Evolutionary conservation across 495 filamentous ascomycete species (phyloP).

Genomic region (Apodospora peruviana): DNA sequence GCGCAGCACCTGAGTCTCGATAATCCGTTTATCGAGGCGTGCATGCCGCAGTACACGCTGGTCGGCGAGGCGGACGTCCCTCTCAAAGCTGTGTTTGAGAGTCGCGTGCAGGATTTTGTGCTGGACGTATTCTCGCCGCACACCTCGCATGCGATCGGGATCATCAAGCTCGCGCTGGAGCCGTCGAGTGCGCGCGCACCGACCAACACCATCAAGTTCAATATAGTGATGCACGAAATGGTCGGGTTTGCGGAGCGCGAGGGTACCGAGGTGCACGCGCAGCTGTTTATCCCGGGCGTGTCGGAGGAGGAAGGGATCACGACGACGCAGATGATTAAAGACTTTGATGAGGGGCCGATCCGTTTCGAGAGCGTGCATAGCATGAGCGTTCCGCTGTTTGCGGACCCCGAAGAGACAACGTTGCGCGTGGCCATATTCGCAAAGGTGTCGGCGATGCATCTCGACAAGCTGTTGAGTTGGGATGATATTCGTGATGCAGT

Average conservation of each 20-base stretch:
- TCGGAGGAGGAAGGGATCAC: constrained; percentile 90
- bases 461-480: constrained; percentile 97
- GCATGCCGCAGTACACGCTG: constrained; percentile 85
- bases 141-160: constrained; percentile 80
- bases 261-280: constrained; percentile 91
- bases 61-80: constrained; percentile 94
- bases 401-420: constrained; percentile 64
- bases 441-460: constrained; percentile 83
- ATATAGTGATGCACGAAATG: constrained; percentile 97
- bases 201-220: constrained; percentile 91
- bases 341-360: constrained; percentile 91
- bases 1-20: constrained; percentile 72
- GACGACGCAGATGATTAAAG: constrained; percentile 89
- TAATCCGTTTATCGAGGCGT: constrained; percentile 84
- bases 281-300: constrained; percentile 88
- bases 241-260: constrained; percentile 93
- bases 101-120: constrained; percentile 87
- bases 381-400: constrained; percentile 91
- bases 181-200: constrained; percentile 92
- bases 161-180: constrained; percentile 84
- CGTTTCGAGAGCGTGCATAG: constrained; percentile 97
- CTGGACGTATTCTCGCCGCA: constrained; percentile 90
- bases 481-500: constrained; percentile 89
- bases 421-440: constrained; percentile 93
- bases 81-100: constrained; percentile 89